Evolutionary conservation across 73 alveolate genomes (phyloP), one percentile per base, ranked within the genome.

Genomic region (Symbiodinium natans): DNA sequence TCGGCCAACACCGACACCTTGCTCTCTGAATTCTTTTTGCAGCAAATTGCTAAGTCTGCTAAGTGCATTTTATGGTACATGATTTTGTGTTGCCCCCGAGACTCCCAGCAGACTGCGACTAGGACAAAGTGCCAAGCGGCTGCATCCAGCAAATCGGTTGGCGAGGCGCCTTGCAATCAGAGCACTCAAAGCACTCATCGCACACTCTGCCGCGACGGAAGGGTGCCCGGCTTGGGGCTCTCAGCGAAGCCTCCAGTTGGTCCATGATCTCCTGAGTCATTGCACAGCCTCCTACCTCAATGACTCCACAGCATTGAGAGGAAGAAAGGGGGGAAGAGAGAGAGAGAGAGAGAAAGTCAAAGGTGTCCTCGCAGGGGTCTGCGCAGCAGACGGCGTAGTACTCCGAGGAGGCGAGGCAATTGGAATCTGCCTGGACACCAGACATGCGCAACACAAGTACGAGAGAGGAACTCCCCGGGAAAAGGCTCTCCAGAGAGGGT

Each of bases 361-460:
- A 43, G 9, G n/a, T 27, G 19, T 86, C 93, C 93, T 86, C 93
- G 82, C 93, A 86, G 27, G 93, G 93, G 25, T 86, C 93, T 21
- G 82, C 48, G 82, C 93, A 86, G 80, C 93, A 86, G 36, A 86
- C 93, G 10, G 93, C 42, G 93, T 46, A 86, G 93, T 86, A 86
- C 17, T 86, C 93, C n/a, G 93, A 86, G 38, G 93, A 86, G 17
- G 93, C 93, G 82, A 86, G 33, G 82, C 93, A 86, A 82, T 86
- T 86, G 48, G 93, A 86, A 31, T 86, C 93, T 0, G 93, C 93
- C 93, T 86, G 2, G 17, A 27, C 71, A n/a, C n/a, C n/a, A n/a
- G n/a, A n/a, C n/a, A n/a, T n/a, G n/a, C n/a, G n/a, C n/a, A n/a
- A n/a, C n/a, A n/a, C n/a, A n/a, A n/a, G n/a, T n/a, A n/a, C n/a